A percentile compares a stretch with the other conserved stretches of the same genome.
phyloP scores from a whole-genome alignment of 495 filamentous ascomycete species.

The Aspergillus nanangensis region DNA sequence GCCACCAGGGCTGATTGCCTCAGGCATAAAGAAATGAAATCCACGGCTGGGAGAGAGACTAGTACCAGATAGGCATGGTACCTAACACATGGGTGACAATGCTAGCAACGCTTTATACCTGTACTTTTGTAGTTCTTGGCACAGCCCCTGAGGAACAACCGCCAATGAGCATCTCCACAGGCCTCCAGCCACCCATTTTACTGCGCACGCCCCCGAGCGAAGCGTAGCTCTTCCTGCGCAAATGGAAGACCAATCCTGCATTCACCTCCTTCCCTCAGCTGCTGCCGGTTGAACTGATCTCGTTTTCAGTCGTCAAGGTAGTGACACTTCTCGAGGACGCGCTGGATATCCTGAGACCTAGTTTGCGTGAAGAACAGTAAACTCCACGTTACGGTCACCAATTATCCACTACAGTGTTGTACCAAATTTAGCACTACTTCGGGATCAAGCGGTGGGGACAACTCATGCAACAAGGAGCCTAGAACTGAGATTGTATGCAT shows the following conservation, averaged over 20 bases:
- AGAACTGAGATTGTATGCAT: conserved; percentile 25
- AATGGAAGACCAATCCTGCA: neutral
- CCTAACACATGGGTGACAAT: too few relatives aligned
- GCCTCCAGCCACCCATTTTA: conserved; percentile 15
- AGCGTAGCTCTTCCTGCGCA: neutral
- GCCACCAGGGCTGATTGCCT: neutral
- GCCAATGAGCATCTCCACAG: conserved; percentile 5
- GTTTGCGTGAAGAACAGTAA: too few relatives aligned
- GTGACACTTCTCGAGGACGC: too few relatives aligned
- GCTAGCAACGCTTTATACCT: too few relatives aligned
- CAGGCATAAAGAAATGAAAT: too few relatives aligned
- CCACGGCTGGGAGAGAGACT: too few relatives aligned
- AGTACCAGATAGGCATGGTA: too few relatives aligned
- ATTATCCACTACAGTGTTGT: neutral
- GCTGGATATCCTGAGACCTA: too few relatives aligned
- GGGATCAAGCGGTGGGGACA: conserved; percentile 18
- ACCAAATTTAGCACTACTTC: neutral
- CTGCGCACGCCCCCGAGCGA: neutral
- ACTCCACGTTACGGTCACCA: too few relatives aligned
- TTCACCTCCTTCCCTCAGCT: neutral
- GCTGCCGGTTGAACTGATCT: neutral
- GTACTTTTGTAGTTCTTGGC: too few relatives aligned
- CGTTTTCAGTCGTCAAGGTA: too few relatives aligned
- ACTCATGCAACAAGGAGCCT: conserved; percentile 26
- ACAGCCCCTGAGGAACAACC: conserved; percentile 11